Base-by-base conservation (phyloP, 2,329 filamentous ascomycete species). In the Neospermospora avenae region DNA sequence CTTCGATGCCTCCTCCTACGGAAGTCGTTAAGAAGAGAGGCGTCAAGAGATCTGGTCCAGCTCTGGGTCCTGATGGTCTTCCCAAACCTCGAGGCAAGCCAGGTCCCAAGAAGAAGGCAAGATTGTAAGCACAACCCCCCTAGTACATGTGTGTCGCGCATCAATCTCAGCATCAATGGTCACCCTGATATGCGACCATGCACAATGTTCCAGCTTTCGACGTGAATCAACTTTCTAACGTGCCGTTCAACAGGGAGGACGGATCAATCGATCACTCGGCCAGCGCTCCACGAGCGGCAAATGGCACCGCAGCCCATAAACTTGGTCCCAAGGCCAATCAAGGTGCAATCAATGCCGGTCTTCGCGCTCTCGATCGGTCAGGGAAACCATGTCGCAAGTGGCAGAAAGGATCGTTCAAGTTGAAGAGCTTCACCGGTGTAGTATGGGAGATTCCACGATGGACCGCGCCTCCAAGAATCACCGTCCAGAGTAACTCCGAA, bases 261-360 rank as follows among this genome's bases (percentile, higher is more conserved):
- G 84, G 84, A 31, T 80, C 81, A 31, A 80, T 84, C 70, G 85
- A 88, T 68, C 81, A 84, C 67, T 78, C 70, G 77, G 78, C 67
- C 71, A 63, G 64, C 72, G 78, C 63, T 75, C 76, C 67, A 74
- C 74, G 62, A 64, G 78, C 68, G 68, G 72, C 61, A 71, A 73
- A 63, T 69, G 72, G 74, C 22, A 70, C 71, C 48, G 77, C 78
- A 5, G 76, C 79, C 46, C 90, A 93, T 76, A 96, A 96, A 75
- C 87, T 98, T 25, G 93, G 93, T 3, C 95, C 95, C 67, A 98
- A 97, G 76, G 93, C 93, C 55, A 98, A 97, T 74, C 90, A 93
- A 70, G 95, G 95, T 65, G 93, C 93, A 61, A 99, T 99, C 81
- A 99, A 99, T 73, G 95, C 95, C 57, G 91, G 91, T 55, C 87